Evolutionary conservation across 2,329 filamentous ascomycete species (phyloP).

Genomic region (Epichloe sylvatica): DNA sequence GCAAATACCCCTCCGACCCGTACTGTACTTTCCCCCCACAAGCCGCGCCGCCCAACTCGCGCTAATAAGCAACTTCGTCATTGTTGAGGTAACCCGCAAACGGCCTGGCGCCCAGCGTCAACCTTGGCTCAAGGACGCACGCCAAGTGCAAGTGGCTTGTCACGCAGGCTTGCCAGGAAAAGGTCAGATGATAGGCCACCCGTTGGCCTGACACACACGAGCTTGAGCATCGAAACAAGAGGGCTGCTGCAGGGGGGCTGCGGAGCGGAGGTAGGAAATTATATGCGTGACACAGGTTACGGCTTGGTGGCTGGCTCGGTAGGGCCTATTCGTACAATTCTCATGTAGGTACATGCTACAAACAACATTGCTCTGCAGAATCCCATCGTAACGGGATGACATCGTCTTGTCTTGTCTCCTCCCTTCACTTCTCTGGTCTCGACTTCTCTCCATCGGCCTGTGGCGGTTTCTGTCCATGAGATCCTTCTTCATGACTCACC

Average conservation of each 20-base stretch:
- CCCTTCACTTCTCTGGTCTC: neutral
- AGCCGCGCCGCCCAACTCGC: no score
- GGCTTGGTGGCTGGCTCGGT: neutral
- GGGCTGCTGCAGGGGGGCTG: neutral
- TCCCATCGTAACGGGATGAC: neutral
- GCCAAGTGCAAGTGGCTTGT: neutral
- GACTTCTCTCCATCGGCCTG: neutral
- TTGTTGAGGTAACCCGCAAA: neutral
- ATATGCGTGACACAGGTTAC: neutral
- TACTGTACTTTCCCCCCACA: no score
- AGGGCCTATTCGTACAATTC: neutral
- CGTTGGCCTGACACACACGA: neutral
- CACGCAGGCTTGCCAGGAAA: neutral
- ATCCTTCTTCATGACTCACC: neutral
- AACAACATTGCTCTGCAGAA: neutral
- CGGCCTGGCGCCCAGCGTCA: neutral
- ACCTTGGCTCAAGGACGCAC: neutral
- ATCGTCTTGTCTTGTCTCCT: neutral
- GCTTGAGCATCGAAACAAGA: neutral
- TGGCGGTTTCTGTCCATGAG: neutral
- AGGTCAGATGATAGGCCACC: neutral
- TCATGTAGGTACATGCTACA: neutral
- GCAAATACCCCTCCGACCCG: no score
- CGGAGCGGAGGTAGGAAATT: neutral
- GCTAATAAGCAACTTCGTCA: neutral